These are phyloP conservation scores for Dacryopinax spathularia DNA, from an alignment of 768 basidiomycete species.

Conservation along the genomic window DNA sequence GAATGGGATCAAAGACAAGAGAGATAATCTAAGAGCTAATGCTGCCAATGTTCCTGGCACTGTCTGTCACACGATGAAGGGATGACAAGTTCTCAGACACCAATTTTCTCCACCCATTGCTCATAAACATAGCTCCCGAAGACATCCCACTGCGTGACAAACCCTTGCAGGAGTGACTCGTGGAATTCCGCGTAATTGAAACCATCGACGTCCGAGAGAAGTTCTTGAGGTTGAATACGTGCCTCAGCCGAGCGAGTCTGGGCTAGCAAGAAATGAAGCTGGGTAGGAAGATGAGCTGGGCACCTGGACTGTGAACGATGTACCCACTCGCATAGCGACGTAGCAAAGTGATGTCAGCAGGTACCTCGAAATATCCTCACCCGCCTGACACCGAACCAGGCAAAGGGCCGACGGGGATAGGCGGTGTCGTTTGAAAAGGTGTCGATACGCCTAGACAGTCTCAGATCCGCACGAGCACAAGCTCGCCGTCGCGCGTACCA, in stretches of 20 bases:
- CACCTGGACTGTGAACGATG: no score
- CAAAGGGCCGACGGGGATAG: not conserved
- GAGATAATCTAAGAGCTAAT: no score
- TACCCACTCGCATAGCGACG: no score
- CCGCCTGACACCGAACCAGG: not conserved
- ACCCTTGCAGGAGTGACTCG: not conserved
- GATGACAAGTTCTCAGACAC: no score
- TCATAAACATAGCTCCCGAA: no score
- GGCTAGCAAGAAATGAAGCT: not conserved
- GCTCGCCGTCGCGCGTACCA: no score
- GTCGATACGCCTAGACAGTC: not conserved
- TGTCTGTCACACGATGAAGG: no score
- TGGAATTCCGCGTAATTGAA: not conserved
- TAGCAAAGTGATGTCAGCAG: not conserved
- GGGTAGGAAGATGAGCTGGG: no score
- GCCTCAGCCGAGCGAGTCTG: not conserved
- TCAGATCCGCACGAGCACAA: not conserved
- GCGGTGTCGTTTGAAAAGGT: not conserved
- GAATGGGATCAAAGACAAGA: no score
- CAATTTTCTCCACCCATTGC: no score
- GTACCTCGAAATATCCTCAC: not conserved
- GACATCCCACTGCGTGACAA: no score
- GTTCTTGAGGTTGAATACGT: not conserved
- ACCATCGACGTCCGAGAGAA: not conserved
- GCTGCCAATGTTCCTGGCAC: no score